These are phyloP conservation scores for Ballota nigra DNA, from an alignment of 257 asterid species.

Conservation along the genomic window DNA sequence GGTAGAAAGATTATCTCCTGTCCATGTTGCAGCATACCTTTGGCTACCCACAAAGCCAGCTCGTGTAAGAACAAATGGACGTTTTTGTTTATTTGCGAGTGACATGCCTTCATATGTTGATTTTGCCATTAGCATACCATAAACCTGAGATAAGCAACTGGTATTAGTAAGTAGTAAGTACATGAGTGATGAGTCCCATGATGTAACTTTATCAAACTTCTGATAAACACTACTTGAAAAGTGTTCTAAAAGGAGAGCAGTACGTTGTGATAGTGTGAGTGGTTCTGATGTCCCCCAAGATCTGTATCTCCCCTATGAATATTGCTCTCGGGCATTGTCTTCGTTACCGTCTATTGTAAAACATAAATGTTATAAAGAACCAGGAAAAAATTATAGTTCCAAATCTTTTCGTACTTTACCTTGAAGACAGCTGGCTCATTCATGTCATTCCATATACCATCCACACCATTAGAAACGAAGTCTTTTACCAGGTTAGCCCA, in stretches of 20 bases:
- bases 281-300: constrained; percentile 75
- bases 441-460: constrained; percentile 97
- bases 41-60: constrained; percentile 98
- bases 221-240: not conserved
- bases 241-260: not conserved
- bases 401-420: constrained; percentile 40
- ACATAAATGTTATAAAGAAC: constrained; percentile 14
- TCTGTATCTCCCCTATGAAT: constrained; percentile 83
- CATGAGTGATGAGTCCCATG: constrained; percentile 1
- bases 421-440: constrained; percentile 90
- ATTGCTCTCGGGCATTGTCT: constrained; percentile 95
- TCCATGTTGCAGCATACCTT: constrained; percentile 96
- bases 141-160: constrained; percentile 44
- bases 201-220: not conserved
- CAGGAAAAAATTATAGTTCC: not conserved
- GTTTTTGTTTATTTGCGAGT: constrained; percentile 61
- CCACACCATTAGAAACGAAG: constrained; percentile 67
- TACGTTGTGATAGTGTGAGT: constrained; percentile 89
- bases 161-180: not conserved
- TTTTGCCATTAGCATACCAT: constrained; percentile 91
- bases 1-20: constrained; percentile 92
- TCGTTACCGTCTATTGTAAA: constrained; percentile 65
- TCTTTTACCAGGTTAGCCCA: constrained; percentile 84
- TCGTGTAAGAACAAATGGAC: constrained; percentile 94
- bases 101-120: constrained; percentile 89